Evolutionary conservation across 2,329 filamentous ascomycete genomes (phyloP).

Genomic region (Pseudohalonectria lignicola): DNA sequence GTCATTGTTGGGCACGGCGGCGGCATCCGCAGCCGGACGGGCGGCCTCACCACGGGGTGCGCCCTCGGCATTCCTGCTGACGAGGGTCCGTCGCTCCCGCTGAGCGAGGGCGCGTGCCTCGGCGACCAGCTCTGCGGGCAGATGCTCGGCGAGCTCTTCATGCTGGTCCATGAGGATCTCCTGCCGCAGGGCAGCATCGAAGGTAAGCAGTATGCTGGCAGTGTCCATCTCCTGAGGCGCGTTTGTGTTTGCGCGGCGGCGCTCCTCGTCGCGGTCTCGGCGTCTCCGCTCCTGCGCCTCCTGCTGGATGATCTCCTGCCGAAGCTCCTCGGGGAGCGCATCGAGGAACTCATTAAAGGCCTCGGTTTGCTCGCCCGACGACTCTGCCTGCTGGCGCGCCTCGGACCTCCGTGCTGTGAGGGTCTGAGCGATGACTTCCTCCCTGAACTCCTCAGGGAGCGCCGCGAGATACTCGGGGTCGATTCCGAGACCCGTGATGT

Average conservation of each 20-base stretch:
- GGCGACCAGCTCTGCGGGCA: constrained; percentile 76
- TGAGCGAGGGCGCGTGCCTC: constrained; percentile 66
- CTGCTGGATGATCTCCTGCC: constrained; percentile 81
- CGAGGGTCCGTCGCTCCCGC: constrained; percentile 16
- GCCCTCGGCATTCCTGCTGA: constrained; percentile 11
- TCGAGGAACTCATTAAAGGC: constrained; percentile 92
- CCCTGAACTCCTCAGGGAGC: constrained; percentile 91
- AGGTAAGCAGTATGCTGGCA: constrained; percentile 82
- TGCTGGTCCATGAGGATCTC: constrained; percentile 87
- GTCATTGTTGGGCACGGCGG: constrained; percentile 35
- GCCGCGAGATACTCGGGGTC: constrained; percentile 91
- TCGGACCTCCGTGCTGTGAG: constrained; percentile 74
- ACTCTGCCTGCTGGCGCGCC: constrained; percentile 53
- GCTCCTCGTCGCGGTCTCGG: constrained; percentile 71
- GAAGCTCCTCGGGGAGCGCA: constrained; percentile 80
- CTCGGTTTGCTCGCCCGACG: constrained; percentile 61
- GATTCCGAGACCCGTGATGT: constrained; percentile 90
- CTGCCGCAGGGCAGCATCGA: constrained; percentile 74
- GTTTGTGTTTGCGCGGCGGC: constrained; percentile 38
- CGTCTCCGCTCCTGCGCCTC: constrained; percentile 83
- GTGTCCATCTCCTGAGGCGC: constrained; percentile 68
- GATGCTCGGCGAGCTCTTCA: constrained; percentile 70
- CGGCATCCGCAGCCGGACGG: constrained; percentile 2
- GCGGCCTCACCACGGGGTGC: background rate
- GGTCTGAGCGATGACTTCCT: constrained; percentile 90